Percentiles rank a stretch among this genome's conserved stretches.
Evolutionary conservation across 805 yeast species (phyloP).

Genomic region (Spathaspora passalidarum): DNA sequence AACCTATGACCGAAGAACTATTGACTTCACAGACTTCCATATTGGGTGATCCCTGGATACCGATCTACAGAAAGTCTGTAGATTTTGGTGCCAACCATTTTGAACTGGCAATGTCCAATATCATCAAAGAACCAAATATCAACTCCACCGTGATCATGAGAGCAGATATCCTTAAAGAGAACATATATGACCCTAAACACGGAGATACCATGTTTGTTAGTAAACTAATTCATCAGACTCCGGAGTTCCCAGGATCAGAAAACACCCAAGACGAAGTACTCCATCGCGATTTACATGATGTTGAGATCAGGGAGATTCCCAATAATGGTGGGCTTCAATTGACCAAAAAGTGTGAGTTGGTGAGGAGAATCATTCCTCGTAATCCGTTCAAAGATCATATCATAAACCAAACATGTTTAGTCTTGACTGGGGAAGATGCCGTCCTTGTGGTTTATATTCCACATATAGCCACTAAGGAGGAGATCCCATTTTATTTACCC

Average conservation of each 20-base stretch:
- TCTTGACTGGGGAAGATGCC: constrained; percentile 35
- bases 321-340: constrained; percentile 17
- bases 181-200: constrained; percentile 35
- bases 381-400: constrained; percentile 83
- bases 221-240: constrained; percentile 23
- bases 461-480: constrained; percentile 56
- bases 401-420: constrained; percentile 79
- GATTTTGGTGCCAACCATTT: constrained; percentile 57
- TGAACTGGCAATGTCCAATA: constrained; percentile 71
- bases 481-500: constrained; percentile 88
- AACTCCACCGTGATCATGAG: constrained; percentile 88
- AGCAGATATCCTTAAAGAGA: constrained; percentile 72
- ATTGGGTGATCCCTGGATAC: constrained; percentile 63
- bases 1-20: neutral
- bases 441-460: constrained; percentile 73
- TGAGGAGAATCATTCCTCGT: constrained; percentile 88
- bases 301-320: constrained; percentile 27
- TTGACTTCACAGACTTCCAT: constrained; percentile 25
- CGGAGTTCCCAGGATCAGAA: constrained; percentile 29
- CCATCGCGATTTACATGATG: constrained; percentile 33
- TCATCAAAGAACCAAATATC: constrained; percentile 81
- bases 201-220: constrained; percentile 29
- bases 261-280: constrained; percentile 20
- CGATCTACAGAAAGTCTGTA: constrained; percentile 48
- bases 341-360: constrained; percentile 47